Conservation (phyloP, 257 asterid genomes). For the Nicotiana otophora region DNA sequence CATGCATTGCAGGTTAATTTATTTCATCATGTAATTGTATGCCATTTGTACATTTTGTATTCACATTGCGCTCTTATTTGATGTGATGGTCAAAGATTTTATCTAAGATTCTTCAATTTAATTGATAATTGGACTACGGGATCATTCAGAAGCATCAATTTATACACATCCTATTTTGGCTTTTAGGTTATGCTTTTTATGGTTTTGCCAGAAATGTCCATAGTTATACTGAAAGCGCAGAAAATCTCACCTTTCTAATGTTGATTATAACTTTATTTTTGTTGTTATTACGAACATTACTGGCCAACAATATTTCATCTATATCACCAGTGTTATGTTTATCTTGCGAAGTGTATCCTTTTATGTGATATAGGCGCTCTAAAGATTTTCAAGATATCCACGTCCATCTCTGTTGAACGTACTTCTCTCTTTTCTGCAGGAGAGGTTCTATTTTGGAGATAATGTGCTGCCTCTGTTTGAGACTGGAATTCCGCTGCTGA, state of each 20-base stretch:
- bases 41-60: not conserved
- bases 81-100: not conserved
- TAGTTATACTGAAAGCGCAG: not conserved
- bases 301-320: not conserved
- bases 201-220: not conserved
- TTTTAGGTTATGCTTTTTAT: not conserved
- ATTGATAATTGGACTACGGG: not conserved
- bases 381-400: not conserved
- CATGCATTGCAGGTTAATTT: conserved; percentile 80
- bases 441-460: conserved; percentile 89
- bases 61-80: not conserved
- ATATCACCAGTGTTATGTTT: too few relatives aligned
- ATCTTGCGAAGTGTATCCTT: not conserved
- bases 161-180: not conserved
- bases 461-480: conserved; percentile 82
- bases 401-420: not conserved
- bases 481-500: conserved; percentile 88
- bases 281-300: not conserved
- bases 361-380: not conserved
- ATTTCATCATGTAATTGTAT: not conserved
- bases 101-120: not conserved
- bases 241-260: not conserved
- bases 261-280: not conserved
- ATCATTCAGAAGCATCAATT: not conserved
- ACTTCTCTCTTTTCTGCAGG: conserved; percentile 40